These are phyloP conservation scores for Coprinopsis cinerea DNA, from an alignment of 768 basidiomycete species.

Conservation along the genomic window DNA sequence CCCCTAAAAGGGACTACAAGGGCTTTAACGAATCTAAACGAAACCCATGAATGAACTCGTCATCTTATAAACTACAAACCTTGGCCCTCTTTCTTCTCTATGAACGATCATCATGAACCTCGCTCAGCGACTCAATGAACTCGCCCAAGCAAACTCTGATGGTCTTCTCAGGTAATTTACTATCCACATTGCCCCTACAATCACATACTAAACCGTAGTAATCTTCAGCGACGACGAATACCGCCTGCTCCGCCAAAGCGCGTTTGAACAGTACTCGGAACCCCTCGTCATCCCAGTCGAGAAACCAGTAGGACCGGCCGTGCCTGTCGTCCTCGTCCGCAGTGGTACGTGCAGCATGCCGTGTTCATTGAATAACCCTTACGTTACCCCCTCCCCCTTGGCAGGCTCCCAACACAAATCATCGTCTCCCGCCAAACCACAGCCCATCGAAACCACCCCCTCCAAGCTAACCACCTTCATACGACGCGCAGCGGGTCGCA, in stretches of 20 bases:
- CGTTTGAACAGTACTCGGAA: conserved; percentile 55
- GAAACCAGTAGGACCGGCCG: conserved; percentile 20
- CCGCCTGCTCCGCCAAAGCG: conserved; percentile 58
- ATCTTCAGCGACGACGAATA: conserved; percentile 64
- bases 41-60: too few species aligned
- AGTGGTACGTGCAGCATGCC: conserved; percentile 9
- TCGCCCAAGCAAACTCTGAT: conserved; percentile 60
- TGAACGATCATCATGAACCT: conserved; percentile 33
- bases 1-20: too few species aligned
- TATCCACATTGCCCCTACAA: not conserved
- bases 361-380: not conserved
- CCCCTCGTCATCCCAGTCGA: conserved; percentile 24
- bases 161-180: conserved; percentile 56
- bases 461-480: conserved; percentile 26
- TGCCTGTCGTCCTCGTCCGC: conserved; percentile 20
- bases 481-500: conserved; percentile 29
- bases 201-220: not conserved
- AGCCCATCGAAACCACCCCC: conserved; percentile 1
- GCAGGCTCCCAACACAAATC: not conserved
- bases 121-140: conserved; percentile 59
- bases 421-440: conserved; percentile 10
- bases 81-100: not conserved
- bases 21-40: too few species aligned
- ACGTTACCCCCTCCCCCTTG: not conserved
- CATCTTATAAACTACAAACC: too few species aligned